These are phyloP conservation scores for Dimargaris cristalligena DNA, from an alignment of 192 early-diverging fungal species.

Conservation along the genomic window DNA sequence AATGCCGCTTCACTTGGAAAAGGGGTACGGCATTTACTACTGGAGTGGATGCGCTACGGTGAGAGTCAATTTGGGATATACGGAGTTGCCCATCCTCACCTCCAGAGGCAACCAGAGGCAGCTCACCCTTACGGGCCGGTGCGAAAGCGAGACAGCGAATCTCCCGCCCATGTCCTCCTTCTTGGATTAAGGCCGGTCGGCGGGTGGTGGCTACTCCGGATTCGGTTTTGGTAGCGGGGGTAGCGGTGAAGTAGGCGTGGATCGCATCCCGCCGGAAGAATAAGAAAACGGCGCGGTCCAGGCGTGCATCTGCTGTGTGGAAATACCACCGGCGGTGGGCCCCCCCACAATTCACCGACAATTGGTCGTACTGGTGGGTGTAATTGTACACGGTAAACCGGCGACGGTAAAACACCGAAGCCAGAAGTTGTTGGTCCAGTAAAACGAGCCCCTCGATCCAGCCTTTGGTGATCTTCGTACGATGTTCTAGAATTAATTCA, in stretches of 20 bases:
- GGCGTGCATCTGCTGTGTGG: constrained; percentile 21
- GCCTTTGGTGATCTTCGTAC: constrained; percentile 63
- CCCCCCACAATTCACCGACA: constrained; percentile 56
- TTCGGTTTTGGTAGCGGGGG: constrained; percentile 12
- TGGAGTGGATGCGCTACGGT: background rate
- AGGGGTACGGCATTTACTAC: background rate
- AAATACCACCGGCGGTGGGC: constrained; percentile 59
- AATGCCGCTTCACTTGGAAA: constrained; percentile 23
- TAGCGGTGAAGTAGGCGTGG: background rate
- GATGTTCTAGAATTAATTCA: too few relatives aligned
- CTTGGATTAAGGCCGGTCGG: background rate
- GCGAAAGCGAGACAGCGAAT: constrained; percentile 17
- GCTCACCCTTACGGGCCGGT: background rate
- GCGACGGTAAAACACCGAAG: constrained; percentile 58
- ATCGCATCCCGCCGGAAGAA: constrained; percentile 25
- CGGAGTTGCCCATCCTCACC: constrained; percentile 20
- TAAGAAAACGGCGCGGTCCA: constrained; percentile 36
- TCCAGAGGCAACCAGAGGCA: constrained; percentile 6
- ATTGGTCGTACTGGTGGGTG: constrained; percentile 41
- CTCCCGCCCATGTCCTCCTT: constrained; percentile 12
- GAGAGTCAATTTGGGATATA: background rate
- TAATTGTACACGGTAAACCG: constrained; percentile 55
- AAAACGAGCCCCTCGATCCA: constrained; percentile 45
- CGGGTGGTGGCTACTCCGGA: background rate
- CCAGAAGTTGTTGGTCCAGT: constrained; percentile 33